Conservation (phyloP, 2,329 filamentous ascomycete species). For the Chrysoporthe puriensis region DNA sequence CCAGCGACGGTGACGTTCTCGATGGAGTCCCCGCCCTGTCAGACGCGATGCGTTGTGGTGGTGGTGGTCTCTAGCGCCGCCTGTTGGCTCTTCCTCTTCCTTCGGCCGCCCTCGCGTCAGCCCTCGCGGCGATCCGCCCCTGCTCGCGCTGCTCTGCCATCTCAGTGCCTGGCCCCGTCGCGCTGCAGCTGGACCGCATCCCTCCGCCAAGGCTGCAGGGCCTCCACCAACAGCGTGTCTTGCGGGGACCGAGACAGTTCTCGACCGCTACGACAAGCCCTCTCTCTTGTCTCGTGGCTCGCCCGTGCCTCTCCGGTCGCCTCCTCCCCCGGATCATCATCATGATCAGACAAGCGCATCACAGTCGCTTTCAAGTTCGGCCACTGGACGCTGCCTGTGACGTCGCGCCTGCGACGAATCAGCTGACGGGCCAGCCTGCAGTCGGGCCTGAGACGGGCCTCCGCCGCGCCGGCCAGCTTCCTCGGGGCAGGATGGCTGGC, state of each 20-base stretch:
- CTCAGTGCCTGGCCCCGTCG: background rate
- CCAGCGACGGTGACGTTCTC: background rate
- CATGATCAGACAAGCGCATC: no score
- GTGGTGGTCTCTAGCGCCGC: constrained; percentile 3
- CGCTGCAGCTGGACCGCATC: constrained; percentile 3
- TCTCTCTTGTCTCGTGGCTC: background rate
- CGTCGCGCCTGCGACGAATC: background rate
- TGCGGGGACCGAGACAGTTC: background rate
- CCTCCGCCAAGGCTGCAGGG: background rate
- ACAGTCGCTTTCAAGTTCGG: background rate
- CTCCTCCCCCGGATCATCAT: background rate
- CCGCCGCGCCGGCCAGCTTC: background rate
- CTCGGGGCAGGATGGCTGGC: background rate
- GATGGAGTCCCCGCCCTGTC: background rate
- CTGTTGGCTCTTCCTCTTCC: constrained; percentile 10
- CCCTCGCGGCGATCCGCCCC: background rate
- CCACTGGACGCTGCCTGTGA: background rate
- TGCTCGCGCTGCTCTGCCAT: background rate
- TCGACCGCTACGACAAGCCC: constrained; percentile 6
- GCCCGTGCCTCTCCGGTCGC: background rate
- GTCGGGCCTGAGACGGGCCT: constrained; percentile 6
- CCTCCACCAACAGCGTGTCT: constrained; percentile 8
- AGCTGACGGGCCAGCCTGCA: background rate
- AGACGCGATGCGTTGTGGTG: background rate
- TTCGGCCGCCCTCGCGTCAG: constrained; percentile 16